phyloP scores from a whole-genome alignment of 257 asterid species.

The Nicotiana benthamiana region DNA sequence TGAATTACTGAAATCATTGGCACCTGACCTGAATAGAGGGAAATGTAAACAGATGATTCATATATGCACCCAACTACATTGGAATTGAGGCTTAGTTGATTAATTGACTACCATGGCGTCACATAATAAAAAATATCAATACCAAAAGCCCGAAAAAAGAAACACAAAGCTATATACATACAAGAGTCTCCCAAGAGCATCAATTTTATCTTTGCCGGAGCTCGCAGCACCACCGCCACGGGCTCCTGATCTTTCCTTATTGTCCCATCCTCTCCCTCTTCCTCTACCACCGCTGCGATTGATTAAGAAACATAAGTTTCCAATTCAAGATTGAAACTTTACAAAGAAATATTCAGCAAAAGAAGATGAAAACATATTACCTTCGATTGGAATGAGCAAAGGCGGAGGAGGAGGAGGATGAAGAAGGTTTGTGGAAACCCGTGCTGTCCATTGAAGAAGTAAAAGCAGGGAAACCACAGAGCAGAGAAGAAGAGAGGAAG shows the following conservation, averaged over 20 bases:
- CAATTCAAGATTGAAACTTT: neutral
- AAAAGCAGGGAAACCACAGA: slow-evolving; percentile 6
- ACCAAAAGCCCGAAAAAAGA: neutral
- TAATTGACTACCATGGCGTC: neutral
- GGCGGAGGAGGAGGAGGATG: slow-evolving; percentile 36
- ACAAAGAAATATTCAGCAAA: too few relatives aligned
- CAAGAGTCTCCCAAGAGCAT: slow-evolving; percentile 79
- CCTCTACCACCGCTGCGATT: slow-evolving; percentile 41
- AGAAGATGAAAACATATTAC: slow-evolving; percentile 14
- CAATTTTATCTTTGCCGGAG: slow-evolving; percentile 52
- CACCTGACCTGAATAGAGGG: neutral
- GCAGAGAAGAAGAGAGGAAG: slow-evolving; percentile 17
- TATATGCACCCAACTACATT: neutral
- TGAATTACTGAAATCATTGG: too few relatives aligned
- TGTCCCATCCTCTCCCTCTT: slow-evolving; percentile 26
- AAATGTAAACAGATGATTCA: neutral
- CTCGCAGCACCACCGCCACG: slow-evolving; percentile 27
- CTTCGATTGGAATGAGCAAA: slow-evolving; percentile 37
- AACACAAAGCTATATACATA: slow-evolving; percentile 19
- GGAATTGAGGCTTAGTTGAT: neutral
- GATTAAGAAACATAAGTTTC: slow-evolving; percentile 1
- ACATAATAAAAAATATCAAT: neutral
- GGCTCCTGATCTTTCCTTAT: slow-evolving; percentile 34
- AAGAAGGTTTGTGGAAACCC: neutral
- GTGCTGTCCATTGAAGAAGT: neutral